Conservation (phyloP, 345 rosid species). For the Arabidopsis thaliana region DNA sequence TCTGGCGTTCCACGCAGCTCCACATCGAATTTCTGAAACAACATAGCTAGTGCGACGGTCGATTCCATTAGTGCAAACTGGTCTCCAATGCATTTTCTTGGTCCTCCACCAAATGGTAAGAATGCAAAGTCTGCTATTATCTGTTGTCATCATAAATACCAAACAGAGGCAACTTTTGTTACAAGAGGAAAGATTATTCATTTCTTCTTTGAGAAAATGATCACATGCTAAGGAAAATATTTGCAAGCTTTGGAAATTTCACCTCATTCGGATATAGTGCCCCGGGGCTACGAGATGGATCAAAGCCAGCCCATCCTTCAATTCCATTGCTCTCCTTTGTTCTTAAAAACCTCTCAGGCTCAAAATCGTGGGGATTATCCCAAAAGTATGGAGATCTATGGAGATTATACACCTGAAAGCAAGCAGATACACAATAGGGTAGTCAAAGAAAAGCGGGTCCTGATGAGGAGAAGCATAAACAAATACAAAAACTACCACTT, state of each 20-base stretch:
- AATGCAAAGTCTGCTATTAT: slow-evolving; percentile 81
- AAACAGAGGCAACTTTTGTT: slow-evolving; percentile 25
- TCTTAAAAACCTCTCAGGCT: slow-evolving; percentile 79
- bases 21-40: slow-evolving; percentile 78
- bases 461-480: not conserved
- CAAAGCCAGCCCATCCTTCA: slow-evolving; percentile 92
- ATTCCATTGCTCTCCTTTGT: slow-evolving; percentile 57
- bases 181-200: not conserved
- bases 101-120: slow-evolving; percentile 94
- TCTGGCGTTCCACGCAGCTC: slow-evolving; percentile 75
- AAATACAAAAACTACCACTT: slow-evolving; percentile 36
- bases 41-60: slow-evolving; percentile 72
- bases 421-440: not conserved
- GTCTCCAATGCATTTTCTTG: slow-evolving; percentile 92
- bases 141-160: slow-evolving; percentile 50
- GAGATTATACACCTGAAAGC: slow-evolving; percentile 77
- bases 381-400: slow-evolving; percentile 93
- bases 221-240: not conserved
- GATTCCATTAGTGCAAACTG: slow-evolving; percentile 97
- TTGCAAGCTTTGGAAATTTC: slow-evolving; percentile 1
- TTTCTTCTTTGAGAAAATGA: not conserved
- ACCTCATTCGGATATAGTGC: slow-evolving; percentile 94
- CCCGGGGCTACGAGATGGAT: slow-evolving; percentile 92
- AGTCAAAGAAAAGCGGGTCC: not conserved
- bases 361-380: slow-evolving; percentile 78